phyloP scores from a whole-genome alignment of 352 stramenopile species.

The Aphanomyces euteiches region DNA sequence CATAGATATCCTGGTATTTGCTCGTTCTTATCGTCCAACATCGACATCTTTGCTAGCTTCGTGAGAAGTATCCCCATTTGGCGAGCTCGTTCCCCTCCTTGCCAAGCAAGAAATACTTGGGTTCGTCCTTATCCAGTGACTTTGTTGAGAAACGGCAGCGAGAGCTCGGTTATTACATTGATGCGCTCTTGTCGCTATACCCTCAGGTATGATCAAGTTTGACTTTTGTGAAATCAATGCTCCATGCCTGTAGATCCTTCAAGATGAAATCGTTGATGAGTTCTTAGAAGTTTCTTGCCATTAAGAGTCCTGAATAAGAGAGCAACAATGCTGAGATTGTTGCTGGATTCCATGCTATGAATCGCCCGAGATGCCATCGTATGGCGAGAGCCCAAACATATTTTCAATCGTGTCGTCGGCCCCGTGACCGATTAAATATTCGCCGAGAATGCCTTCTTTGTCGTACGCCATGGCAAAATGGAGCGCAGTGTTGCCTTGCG shows the following conservation, averaged over 20 bases:
- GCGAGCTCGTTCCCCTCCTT: conserved; percentile 67
- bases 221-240: neutral
- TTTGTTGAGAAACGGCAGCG: conserved; percentile 86
- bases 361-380: conserved; percentile 77
- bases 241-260: conserved; percentile 47
- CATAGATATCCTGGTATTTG: conserved; percentile 73
- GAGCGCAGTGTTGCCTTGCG: conserved; percentile 88
- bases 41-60: conserved; percentile 44
- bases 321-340: too few species aligned
- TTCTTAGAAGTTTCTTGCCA: conserved; percentile 87
- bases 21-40: neutral
- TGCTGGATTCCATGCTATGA: neutral
- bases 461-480: conserved; percentile 95
- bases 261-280: conserved; percentile 84
- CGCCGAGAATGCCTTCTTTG: conserved; percentile 76
- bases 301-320: neutral
- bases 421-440: conserved; percentile 91
- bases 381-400: conserved; percentile 87
- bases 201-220: conserved; percentile 43
- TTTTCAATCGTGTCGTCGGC: conserved; percentile 94
- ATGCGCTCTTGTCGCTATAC: conserved; percentile 75
- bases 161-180: conserved; percentile 83
- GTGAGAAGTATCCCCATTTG: conserved; percentile 79
- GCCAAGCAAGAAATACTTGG: conserved; percentile 85
- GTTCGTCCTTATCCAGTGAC: conserved; percentile 74